These are phyloP conservation scores for Casuarina glauca DNA, from an alignment of 306 rosid genomes.

Conservation along the genomic window DNA sequence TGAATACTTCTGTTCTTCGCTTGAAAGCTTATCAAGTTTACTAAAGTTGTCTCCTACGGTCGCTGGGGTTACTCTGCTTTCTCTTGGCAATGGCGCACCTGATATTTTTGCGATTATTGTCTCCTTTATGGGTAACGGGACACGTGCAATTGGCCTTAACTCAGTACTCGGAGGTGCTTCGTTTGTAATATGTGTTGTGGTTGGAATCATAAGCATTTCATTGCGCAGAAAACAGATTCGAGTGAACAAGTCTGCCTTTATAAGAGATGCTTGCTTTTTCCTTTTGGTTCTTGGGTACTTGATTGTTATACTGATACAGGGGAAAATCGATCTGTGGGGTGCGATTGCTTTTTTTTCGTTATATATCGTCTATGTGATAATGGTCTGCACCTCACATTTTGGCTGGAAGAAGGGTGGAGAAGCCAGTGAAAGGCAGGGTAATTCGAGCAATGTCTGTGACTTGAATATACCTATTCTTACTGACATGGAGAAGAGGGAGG, in stretches of 20 bases:
- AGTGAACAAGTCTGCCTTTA: conserved; percentile 41
- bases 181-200: conserved; percentile 54
- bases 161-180: conserved; percentile 55
- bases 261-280: conserved; percentile 49
- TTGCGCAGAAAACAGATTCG: conserved; percentile 17
- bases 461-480: conserved; percentile 45
- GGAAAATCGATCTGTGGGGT: conserved; percentile 41
- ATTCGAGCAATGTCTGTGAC: conserved; percentile 25
- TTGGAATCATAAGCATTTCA: conserved; percentile 46
- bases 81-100: conserved; percentile 56
- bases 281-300: conserved; percentile 44
- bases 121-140: conserved; percentile 44
- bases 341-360: conserved; percentile 41
- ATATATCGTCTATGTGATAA: conserved; percentile 47
- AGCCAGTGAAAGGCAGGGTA: conserved; percentile 19
- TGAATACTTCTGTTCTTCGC: conserved; percentile 59
- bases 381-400: conserved; percentile 38
- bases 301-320: conserved; percentile 30
- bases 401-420: conserved; percentile 24
- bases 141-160: conserved; percentile 42
- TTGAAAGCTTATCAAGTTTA: conserved; percentile 42
- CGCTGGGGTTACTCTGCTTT: conserved; percentile 63
- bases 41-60: conserved; percentile 52
- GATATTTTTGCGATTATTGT: conserved; percentile 52
- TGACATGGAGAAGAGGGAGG: conserved; percentile 38